Base-by-base conservation (phyloP, 148 eudicot species). In the Spergularia marina region DNA sequence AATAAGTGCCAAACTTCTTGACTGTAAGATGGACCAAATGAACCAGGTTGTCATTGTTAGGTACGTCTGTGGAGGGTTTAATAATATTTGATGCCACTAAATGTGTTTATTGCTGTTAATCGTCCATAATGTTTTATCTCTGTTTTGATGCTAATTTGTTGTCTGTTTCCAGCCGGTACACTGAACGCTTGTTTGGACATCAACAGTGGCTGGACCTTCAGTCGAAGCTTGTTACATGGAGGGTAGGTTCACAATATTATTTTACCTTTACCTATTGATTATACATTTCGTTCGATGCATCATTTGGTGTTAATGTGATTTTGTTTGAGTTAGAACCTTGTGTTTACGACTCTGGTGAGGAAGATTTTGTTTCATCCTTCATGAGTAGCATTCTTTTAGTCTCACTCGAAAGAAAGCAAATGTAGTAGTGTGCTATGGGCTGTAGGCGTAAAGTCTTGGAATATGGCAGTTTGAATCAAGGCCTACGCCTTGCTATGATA, bases 1-100 rank as follows among this genome's bases (percentile, higher is more conserved):
- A 76, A 92, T 95, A 25, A 86, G 89, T 9, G 87, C 91, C 51
- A 95, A 92, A 86, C 75, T 95, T 53, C 76, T 92, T 25, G 89
- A 88, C 56, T 92, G 99, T 77, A 95, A 90, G 85, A 92, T 95
- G 82, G 99, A 95, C 81, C 99, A 95, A 82, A 89, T 92, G 87
- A 95, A 95, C 81, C 82, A 86, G 76, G 80, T 84, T 53, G 88
- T 95, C 72, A 83, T 87, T 73, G 92, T 95, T 73, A 95, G 91
- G 99, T 95, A 82, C 23, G 81, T 70, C 25, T 36, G 13, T 51
- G 62, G 55, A 53, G 44, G n/a, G 6, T 68, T 77, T 68, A 25
- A 4, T 25, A 12, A 64, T 10, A 17, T 15, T 15, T 30, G 4
- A 39, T 20, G 64, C 5, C 4, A 21, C 7, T 59, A 14, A 60